Conservation (phyloP, 306 rosid genomes). For the Dryas octopetala region DNA sequence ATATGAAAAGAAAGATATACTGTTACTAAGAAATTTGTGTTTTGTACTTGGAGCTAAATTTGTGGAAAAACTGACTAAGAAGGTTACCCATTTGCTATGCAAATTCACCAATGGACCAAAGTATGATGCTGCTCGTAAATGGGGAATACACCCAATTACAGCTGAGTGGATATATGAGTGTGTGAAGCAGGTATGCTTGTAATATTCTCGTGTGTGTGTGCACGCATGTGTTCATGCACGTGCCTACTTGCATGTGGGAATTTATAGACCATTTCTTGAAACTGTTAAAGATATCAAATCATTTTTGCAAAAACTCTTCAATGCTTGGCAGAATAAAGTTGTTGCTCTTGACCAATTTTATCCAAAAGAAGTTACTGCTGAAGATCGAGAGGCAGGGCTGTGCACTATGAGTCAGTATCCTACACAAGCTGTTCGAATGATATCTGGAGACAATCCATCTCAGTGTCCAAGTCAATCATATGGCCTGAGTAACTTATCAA, state of each 20-base stretch:
- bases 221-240: constrained; percentile 19
- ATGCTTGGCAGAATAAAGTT: constrained; percentile 56
- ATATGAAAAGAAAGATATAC: constrained; percentile 79
- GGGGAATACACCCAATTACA: constrained; percentile 65
- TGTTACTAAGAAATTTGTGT: constrained; percentile 77
- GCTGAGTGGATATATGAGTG: constrained; percentile 90
- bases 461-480: constrained; percentile 54
- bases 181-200: constrained; percentile 74
- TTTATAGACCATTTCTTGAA: background rate
- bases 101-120: constrained; percentile 80
- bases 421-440: constrained; percentile 61
- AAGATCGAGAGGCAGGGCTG: constrained; percentile 76
- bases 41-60: constrained; percentile 86
- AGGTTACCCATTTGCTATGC: constrained; percentile 90
- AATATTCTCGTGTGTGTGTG: background rate
- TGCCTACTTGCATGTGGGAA: constrained; percentile 14
- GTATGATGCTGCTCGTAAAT: constrained; percentile 81
- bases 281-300: background rate
- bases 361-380: constrained; percentile 76
- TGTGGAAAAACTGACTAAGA: constrained; percentile 62
- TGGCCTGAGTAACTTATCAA: constrained; percentile 36
- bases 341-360: constrained; percentile 60
- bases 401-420: constrained; percentile 82
- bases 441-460: constrained; percentile 49
- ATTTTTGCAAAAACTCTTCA: constrained; percentile 16